Evolutionary conservation across 2,329 filamentous ascomycete species (phyloP).

Genomic region (Teratosphaeria gauchensis): DNA sequence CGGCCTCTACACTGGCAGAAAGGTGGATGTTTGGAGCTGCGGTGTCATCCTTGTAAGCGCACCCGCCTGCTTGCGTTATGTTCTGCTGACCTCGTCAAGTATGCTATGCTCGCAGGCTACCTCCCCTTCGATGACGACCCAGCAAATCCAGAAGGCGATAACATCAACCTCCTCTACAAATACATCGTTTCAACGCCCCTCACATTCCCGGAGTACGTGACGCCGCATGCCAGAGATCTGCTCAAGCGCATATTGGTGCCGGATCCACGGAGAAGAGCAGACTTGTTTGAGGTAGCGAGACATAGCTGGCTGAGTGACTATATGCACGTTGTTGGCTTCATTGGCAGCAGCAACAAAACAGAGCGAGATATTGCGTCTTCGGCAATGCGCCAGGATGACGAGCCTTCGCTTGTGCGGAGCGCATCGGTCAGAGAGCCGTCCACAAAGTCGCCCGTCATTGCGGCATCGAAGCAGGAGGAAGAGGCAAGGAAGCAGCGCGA

Average conservation of each 20-base stretch:
- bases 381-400: slow-evolving; percentile 46
- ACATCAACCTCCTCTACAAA: slow-evolving; percentile 98
- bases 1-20: slow-evolving; percentile 90
- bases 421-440: slow-evolving; percentile 82
- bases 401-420: slow-evolving; percentile 63
- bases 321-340: slow-evolving; percentile 90
- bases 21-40: slow-evolving; percentile 99
- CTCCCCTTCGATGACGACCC: slow-evolving; percentile 97
- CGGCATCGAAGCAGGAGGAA: slow-evolving; percentile 14
- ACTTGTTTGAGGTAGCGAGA: slow-evolving; percentile 91
- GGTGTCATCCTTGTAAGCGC: slow-evolving; percentile 86
- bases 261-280: slow-evolving; percentile 86
- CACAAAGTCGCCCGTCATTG: slow-evolving; percentile 31
- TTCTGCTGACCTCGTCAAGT: slow-evolving; percentile 46
- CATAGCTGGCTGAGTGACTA: slow-evolving; percentile 98
- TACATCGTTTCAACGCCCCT: slow-evolving; percentile 96
- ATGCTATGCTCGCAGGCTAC: slow-evolving; percentile 97
- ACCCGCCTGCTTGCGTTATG: not conserved
- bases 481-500: slow-evolving; percentile 49
- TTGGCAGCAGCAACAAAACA: slow-evolving; percentile 88
- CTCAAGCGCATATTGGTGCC: slow-evolving; percentile 88
- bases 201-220: slow-evolving; percentile 97
- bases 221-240: slow-evolving; percentile 87
- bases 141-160: slow-evolving; percentile 95
- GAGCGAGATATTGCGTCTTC: slow-evolving; percentile 76